Percentiles rank a stretch among this genome's conserved stretches.
Evolutionary conservation across 176 grass and related monocot species (phyloP).

Genomic region (Carex cristatella): DNA sequence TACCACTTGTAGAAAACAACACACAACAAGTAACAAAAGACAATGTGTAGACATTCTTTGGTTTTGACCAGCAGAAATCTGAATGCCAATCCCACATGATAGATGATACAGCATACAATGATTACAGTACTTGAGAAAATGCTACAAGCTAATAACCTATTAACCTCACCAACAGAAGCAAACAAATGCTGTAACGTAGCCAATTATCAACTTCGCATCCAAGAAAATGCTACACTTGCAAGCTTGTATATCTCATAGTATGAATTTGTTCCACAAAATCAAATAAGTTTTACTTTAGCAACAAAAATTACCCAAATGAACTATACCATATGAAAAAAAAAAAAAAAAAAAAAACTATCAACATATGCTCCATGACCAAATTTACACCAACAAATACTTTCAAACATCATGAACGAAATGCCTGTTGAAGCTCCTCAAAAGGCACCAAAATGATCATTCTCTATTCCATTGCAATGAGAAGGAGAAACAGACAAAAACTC

Average conservation of each 20-base stretch:
- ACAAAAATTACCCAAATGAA: neutral
- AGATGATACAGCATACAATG: too few relatives aligned
- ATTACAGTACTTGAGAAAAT: too few relatives aligned
- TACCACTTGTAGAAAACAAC: too few relatives aligned
- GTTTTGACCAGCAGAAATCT: too few relatives aligned
- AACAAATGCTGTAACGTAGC: neutral
- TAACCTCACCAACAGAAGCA: neutral
- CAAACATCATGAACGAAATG: neutral
- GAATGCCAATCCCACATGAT: too few relatives aligned
- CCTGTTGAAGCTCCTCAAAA: neutral
- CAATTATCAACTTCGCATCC: neutral
- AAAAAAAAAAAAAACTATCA: neutral
- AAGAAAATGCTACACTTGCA: neutral
- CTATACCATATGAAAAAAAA: neutral
- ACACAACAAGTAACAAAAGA: too few relatives aligned
- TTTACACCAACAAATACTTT: neutral
- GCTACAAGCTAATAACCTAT: neutral
- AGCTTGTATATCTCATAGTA: neutral
- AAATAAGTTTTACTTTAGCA: neutral
- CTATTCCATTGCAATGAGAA: neutral
- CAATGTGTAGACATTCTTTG: too few relatives aligned
- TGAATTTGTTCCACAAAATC: neutral
- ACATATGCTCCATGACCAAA: neutral
- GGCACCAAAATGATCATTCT: neutral
- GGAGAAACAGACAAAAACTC: neutral